Base-by-base conservation (phyloP, 352 stramenopile species). In the Pythium pyrilobum region DNA sequence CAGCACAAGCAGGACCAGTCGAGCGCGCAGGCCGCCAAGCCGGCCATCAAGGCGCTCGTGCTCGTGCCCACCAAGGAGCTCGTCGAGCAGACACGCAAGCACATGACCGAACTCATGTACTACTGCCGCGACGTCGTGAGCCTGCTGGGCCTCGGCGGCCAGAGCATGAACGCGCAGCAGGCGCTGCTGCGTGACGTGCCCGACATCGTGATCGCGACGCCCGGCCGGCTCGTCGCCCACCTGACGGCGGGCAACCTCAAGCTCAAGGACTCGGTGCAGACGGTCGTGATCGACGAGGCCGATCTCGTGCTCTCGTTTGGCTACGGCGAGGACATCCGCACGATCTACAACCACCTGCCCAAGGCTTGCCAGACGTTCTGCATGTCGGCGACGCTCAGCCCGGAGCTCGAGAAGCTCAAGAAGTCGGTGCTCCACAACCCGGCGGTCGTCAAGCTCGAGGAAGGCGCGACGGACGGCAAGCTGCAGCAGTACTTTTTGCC, bases 321-420 rank as follows among this genome's bases (percentile, higher is more conserved):
- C 62, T 97, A 97, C 64, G 81, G 81, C 27, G 89, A 97, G 16
- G 87, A 98, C 64, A 86, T 98, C 64, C 85, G 86, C 15, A 87
- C 85, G 59, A 97, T 97, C 59, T 93, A 96, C 59, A 96, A 96
- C 61, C 80, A 79, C 32, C 64, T 99, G 31, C 96, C 97, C n/a
- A 98, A 98, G 67, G 98, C 97, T 23, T 98, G 89, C 61, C 97
- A 99, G 81, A 96, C 84, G 40, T 97, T 99, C 45, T 96, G 98
- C 55, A 98, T 99, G 88, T 98, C 93, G 25, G 97, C 97, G 5
- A 99, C 97, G 41, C 77, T 99, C 5, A 98, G 87, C 43, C 81
- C 88, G 0, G 96, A 99, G 71, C 75, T 99, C 20, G 79, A 98
- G 64, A 92, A 95, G 42, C 83, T 99, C 31, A 99, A 99, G 80